Base-by-base conservation (phyloP, 345 rosid species). In the Eutrema heterophyllum region DNA sequence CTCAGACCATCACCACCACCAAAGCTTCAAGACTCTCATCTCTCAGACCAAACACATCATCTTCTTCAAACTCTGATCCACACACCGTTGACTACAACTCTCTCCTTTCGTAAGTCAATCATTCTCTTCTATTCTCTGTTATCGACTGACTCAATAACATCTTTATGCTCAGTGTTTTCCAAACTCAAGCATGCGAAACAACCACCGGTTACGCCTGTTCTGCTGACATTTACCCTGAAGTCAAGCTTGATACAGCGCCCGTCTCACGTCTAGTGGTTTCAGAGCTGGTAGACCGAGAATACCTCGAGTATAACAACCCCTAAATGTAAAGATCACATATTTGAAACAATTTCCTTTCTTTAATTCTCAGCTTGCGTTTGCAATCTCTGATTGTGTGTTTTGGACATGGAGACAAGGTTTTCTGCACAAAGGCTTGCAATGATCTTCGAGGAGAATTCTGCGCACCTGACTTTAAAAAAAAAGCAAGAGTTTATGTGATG, bases 381-480 rank as follows among this genome's bases (percentile, higher is more conserved):
- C 32, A 2, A 5, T 7, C 38, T 48, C 30, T 71, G 68, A 71
- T 64, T 76, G 14, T 66, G 61, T 64, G 72, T 65, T 30, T 53
- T 45, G 27, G 55, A 59, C 46, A 44, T 60, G 36, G 16, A 49
- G 73, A 69, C 91, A 89, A 94, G 64, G 93, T 86, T 43, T 91
- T 91, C 63, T 45, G 53, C 1, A 93, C 64, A 52, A 97, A 91
- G 81, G 95, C 97, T 2, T 93, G 97, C 52, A 96, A 93, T 73
- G 95, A 89, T 82, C 96, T 91, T 38, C 96, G 97, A 62, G 97
- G 97, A 68, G 93, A 94, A 77, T 94, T 94, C 87, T 89, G 97
- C 7, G 86, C 83, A 41, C 81, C 90, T 13, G 91, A 84, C 45
- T 86, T 78, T 48, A 77, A 61, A 67, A 77, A 61, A 51, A 52